These are phyloP conservation scores for Penicillium sp. DNA, from an alignment of 2,329 filamentous ascomycete species.

Conservation along the genomic window DNA sequence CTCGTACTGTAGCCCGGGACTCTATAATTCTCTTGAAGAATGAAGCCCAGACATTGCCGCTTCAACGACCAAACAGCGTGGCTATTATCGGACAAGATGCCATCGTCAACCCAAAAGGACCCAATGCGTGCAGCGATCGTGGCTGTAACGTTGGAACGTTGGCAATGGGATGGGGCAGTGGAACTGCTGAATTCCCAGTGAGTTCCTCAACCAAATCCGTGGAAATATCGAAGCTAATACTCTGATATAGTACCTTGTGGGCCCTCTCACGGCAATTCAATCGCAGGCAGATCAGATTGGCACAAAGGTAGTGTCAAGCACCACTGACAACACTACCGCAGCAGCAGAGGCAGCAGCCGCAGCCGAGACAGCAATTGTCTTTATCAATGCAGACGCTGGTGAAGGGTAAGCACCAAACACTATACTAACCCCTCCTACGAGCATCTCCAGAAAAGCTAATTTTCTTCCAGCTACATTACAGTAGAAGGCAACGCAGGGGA, in stretches of 20 bases:
- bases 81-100: constrained; percentile 57
- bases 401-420: constrained; percentile 40
- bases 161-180: constrained; percentile 76
- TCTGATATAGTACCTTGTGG: constrained; percentile 44
- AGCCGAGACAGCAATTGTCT: constrained; percentile 51
- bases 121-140: constrained; percentile 63
- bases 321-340: constrained; percentile 42
- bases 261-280: constrained; percentile 48
- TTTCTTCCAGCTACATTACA: constrained; percentile 45
- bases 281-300: constrained; percentile 40
- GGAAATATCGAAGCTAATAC: background rate
- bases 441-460: background rate
- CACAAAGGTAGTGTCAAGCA: constrained; percentile 48
- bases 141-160: constrained; percentile 70
- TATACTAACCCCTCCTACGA: background rate
- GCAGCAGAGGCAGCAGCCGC: constrained; percentile 43
- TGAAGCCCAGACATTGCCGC: constrained; percentile 45
- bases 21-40: constrained; percentile 56
- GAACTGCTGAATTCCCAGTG: constrained; percentile 69
- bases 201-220: background rate
- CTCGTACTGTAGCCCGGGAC: constrained; percentile 49
- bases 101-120: constrained; percentile 49
- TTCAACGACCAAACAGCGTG: constrained; percentile 52
- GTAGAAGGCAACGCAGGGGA: constrained; percentile 62
- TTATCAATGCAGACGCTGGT: constrained; percentile 53